These are phyloP conservation scores for Brassica nigra DNA, from an alignment of 345 rosid species.

Conservation along the genomic window DNA sequence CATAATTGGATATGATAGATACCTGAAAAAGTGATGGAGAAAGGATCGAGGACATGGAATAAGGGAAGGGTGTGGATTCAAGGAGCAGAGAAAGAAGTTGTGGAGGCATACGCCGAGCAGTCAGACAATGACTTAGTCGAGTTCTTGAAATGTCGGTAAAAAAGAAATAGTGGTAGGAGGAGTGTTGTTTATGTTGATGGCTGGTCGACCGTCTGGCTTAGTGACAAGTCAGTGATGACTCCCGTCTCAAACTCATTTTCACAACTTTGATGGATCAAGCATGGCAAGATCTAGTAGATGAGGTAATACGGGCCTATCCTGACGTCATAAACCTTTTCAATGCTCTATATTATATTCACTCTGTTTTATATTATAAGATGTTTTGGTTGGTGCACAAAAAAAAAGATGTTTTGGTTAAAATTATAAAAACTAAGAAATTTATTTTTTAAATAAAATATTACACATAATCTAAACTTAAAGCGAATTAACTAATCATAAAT, in stretches of 20 bases:
- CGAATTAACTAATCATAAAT: too few species aligned
- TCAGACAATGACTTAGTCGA: conserved; percentile 52
- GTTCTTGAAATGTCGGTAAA: conserved; percentile 51
- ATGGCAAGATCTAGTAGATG: conserved; percentile 58
- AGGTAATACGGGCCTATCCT: conserved; percentile 31
- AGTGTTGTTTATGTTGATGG: conserved; percentile 55
- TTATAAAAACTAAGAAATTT: too few species aligned
- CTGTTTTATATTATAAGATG: too few species aligned
- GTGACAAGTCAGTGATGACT: conserved; percentile 49
- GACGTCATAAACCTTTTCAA: too few species aligned
- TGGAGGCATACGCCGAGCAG: conserved; percentile 53
- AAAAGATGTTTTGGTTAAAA: too few species aligned
- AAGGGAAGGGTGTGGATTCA: conserved; percentile 56
- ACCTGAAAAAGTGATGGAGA: conserved; percentile 48
- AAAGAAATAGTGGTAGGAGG: conserved; percentile 57
- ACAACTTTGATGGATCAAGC: conserved; percentile 53
- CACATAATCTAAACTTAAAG: too few species aligned
- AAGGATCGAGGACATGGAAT: conserved; percentile 55
- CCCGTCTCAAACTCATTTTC: conserved; percentile 49
- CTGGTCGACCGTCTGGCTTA: conserved; percentile 47
- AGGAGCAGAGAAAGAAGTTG: conserved; percentile 50
- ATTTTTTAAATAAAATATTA: too few species aligned
- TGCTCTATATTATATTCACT: too few species aligned
- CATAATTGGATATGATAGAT: conserved; percentile 35
- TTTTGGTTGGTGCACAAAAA: too few species aligned